phyloP scores from a whole-genome alignment of 164 flowering plant genomes.

The Buxus sempervirens region DNA sequence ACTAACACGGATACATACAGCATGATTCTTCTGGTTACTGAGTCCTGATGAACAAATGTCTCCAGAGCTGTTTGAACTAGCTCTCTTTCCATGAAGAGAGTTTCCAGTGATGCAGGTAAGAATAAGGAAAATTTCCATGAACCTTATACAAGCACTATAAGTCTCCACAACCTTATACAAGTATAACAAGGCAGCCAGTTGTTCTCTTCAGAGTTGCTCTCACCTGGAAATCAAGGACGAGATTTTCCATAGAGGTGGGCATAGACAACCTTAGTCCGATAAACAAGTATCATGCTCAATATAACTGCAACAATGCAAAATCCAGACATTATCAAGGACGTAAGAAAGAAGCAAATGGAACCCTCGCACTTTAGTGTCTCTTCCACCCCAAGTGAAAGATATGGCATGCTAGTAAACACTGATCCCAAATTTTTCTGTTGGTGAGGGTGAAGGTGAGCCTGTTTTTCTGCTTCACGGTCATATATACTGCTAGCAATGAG shows the following conservation, averaged over 20 bases:
- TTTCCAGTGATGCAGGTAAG: background rate
- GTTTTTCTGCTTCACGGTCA: constrained; percentile 47
- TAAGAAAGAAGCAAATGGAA: constrained; percentile 39
- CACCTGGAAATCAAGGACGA: constrained; percentile 13
- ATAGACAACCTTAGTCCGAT: constrained; percentile 45
- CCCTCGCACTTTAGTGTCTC: constrained; percentile 36
- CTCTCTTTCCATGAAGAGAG: background rate
- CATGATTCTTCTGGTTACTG: too few species aligned
- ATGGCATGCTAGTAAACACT: background rate
- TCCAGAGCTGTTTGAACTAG: background rate
- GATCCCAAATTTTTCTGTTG: background rate
- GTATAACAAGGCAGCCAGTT: constrained; percentile 1
- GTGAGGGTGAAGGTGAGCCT: constrained; percentile 13
- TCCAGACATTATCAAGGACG: constrained; percentile 39
- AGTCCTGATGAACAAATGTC: background rate
- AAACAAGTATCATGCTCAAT: constrained; percentile 41
- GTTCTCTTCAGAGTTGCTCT: background rate
- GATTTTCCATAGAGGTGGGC: constrained; percentile 33
- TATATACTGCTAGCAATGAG: constrained; percentile 52
- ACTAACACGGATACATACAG: background rate
- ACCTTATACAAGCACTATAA: background rate
- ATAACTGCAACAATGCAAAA: constrained; percentile 36
- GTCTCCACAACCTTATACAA: constrained; percentile 5
- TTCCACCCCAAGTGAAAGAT: background rate
- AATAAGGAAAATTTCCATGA: background rate